A percentile compares a stretch with the other conserved stretches of the same genome.
phyloP scores from a whole-genome alignment of 768 basidiomycete species.

The Tubosaeta sp. region DNA sequence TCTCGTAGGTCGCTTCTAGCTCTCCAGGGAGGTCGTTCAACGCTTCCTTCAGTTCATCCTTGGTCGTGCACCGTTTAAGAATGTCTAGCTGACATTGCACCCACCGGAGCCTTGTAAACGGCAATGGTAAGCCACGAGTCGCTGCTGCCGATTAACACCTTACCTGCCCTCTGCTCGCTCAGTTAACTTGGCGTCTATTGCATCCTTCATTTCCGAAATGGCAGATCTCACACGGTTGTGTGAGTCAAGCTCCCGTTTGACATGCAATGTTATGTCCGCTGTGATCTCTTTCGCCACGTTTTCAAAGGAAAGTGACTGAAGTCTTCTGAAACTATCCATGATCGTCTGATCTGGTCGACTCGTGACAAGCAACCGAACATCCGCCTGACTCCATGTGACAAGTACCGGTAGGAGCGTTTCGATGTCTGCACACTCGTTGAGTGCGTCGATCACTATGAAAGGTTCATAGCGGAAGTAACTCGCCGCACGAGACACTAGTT shows the following conservation, averaged over 20 bases:
- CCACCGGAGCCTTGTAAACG: conserved; percentile 1
- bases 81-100: conserved; percentile 3
- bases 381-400: not conserved
- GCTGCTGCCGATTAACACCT: not conserved
- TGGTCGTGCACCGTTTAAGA: not conserved
- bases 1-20: conserved; percentile 1
- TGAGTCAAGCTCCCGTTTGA: not conserved
- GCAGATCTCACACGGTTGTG: not conserved
- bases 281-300: not conserved
- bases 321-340: not conserved
- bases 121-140: not conserved
- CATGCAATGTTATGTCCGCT: not conserved
- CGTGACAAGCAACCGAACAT: not conserved
- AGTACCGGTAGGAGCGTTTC: not conserved
- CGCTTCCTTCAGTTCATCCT: not conserved
- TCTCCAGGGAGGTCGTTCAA: not conserved
- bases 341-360: not conserved
- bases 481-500: not conserved
- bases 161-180: conserved; percentile 1
- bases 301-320: not conserved
- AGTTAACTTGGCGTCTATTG: not conserved
- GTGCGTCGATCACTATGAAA: conserved; percentile 8
- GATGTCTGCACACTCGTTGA: conserved; percentile 6
- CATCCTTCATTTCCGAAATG: not conserved
- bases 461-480: not conserved